Conservation (phyloP, 2,329 filamentous ascomycete species). For the Botrytis porri region DNA sequence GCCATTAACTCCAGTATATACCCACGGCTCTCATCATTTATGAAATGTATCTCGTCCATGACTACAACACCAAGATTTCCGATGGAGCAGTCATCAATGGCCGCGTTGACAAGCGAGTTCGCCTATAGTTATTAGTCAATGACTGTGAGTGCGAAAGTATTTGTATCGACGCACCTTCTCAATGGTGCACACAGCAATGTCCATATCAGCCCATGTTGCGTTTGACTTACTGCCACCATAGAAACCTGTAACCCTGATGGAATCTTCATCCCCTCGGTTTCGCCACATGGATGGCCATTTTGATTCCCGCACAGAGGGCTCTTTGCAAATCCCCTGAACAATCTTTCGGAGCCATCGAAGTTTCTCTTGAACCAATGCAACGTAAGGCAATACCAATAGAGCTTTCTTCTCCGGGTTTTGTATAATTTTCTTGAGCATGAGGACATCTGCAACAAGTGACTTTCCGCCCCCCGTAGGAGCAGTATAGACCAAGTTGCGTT, state of each 20-base stretch:
- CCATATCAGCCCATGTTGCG: conserved; percentile 68
- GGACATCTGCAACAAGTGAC: conserved; percentile 68
- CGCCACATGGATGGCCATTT: conserved; percentile 47
- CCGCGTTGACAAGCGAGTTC: conserved; percentile 69
- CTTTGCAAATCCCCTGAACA: conserved; percentile 54
- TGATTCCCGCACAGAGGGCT: conserved; percentile 19
- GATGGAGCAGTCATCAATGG: conserved; percentile 67
- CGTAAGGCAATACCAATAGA: conserved; percentile 71
- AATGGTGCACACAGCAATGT: conserved; percentile 75
- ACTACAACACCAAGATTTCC: conserved; percentile 64
- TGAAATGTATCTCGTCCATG: conserved; percentile 78
- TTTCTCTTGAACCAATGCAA: conserved; percentile 78
- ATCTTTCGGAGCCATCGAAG: conserved; percentile 68
- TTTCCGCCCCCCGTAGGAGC: conserved; percentile 78
- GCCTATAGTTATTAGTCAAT: conserved; percentile 48
- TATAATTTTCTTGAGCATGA: conserved; percentile 71
- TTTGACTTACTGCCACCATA: conserved; percentile 70
- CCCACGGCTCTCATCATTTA: conserved; percentile 73
- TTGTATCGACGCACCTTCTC: conserved; percentile 57
- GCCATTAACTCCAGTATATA: conserved; percentile 73
- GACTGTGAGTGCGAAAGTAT: background rate
- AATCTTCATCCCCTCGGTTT: conserved; percentile 54
- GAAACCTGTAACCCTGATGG: conserved; percentile 66
- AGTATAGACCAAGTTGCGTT: conserved; percentile 72
- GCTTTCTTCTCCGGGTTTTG: conserved; percentile 62